Conservation (phyloP, 345 rosid genomes). For the Durio zibethinus region DNA sequence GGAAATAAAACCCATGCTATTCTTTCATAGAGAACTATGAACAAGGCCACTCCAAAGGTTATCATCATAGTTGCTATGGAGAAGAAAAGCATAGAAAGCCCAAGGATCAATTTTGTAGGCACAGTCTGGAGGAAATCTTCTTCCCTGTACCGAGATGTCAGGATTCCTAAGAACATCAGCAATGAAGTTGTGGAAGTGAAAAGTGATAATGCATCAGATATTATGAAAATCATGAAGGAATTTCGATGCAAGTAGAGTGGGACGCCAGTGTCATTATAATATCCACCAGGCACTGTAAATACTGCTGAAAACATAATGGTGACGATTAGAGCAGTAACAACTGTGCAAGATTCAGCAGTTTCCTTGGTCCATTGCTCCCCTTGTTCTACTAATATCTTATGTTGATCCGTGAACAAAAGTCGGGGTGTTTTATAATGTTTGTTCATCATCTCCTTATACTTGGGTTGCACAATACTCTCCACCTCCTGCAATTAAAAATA, state of each 20-base stretch:
- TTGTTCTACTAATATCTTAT: constrained; percentile 35
- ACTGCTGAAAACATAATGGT: constrained; percentile 62
- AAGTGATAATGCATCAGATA: constrained; percentile 49
- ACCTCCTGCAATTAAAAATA: constrained; percentile 45
- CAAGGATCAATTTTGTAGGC: constrained; percentile 53
- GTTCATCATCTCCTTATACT: constrained; percentile 56
- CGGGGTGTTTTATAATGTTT: constrained; percentile 37
- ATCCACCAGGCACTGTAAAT: constrained; percentile 49
- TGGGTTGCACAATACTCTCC: constrained; percentile 64
- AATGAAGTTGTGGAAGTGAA: constrained; percentile 46
- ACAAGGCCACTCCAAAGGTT: constrained; percentile 45
- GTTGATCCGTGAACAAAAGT: constrained; percentile 51
- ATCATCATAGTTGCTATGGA: constrained; percentile 71
- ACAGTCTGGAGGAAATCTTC: constrained; percentile 45
- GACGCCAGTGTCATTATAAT: constrained; percentile 21
- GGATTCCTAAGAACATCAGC: constrained; percentile 51
- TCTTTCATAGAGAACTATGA: constrained; percentile 21
- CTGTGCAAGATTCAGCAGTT: constrained; percentile 48
- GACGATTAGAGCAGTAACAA: constrained; percentile 53
- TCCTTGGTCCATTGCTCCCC: constrained; percentile 60
- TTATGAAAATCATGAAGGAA: constrained; percentile 36
- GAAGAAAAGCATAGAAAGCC: constrained; percentile 58
- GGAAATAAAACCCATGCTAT: constrained; percentile 41
- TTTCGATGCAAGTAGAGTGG: constrained; percentile 11
- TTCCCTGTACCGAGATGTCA: constrained; percentile 52